A percentile compares a stretch with the other conserved stretches of the same genome.
phyloP scores from a whole-genome alignment of 768 basidiomycete genomes.

The Trametes coccinea region DNA sequence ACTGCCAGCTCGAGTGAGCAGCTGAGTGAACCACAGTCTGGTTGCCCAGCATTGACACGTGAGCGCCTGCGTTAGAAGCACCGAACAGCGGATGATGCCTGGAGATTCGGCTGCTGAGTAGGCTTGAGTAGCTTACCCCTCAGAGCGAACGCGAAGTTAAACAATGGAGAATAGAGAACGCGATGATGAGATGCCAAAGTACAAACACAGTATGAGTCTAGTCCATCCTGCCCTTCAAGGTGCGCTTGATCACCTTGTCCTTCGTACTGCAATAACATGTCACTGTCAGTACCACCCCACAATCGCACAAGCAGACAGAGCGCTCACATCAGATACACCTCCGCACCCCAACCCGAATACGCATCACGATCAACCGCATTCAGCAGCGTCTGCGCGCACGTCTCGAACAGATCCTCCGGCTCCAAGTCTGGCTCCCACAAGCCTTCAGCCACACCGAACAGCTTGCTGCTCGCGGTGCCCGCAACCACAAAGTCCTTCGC shows the following conservation, averaged over 20 bases:
- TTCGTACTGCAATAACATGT: constrained; percentile 36
- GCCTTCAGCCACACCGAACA: constrained; percentile 97
- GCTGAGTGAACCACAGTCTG: no score
- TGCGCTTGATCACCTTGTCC: constrained; percentile 56
- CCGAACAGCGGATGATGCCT: no score
- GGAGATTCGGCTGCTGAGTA: neutral
- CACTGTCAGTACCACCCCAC: neutral
- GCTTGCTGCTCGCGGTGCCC: constrained; percentile 87
- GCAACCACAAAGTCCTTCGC: constrained; percentile 97
- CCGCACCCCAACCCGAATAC: constrained; percentile 93
- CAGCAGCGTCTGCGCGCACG: constrained; percentile 92
- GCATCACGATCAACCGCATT: constrained; percentile 97
- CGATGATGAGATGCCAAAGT: constrained; percentile 18
- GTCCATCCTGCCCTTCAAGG: constrained; percentile 55
- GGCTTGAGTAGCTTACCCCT: neutral
- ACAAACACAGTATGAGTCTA: constrained; percentile 28
- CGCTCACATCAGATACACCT: constrained; percentile 93
- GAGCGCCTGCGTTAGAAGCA: no score
- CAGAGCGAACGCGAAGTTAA: neutral
- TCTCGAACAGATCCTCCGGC: constrained; percentile 97
- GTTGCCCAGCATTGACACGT: no score
- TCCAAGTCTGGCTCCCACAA: constrained; percentile 98
- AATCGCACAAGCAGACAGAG: neutral
- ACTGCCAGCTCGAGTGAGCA: no score
- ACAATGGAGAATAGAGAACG: neutral